Conservation (phyloP, 257 asterid species). For the Solanum rostratum region DNA sequence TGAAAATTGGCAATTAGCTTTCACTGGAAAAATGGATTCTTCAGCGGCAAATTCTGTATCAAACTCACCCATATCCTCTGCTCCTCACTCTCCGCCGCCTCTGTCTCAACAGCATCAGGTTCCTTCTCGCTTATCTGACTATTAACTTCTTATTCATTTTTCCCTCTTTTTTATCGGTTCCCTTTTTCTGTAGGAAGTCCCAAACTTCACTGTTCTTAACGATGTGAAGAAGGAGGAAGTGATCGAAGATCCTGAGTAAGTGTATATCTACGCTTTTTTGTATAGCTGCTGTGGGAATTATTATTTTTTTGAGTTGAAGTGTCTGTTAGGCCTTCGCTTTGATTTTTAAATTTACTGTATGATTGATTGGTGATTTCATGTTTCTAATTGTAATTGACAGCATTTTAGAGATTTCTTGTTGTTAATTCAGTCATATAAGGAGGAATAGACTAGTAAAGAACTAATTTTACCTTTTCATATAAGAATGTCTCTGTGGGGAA, state of each 20-base stretch:
- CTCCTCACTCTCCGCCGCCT: background rate
- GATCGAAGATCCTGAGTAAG: background rate
- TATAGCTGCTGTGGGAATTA: background rate
- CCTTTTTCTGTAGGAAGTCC: background rate
- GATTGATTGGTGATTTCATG: background rate
- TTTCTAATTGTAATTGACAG: background rate
- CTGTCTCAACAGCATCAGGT: background rate
- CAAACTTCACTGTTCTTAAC: background rate
- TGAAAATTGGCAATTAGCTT: background rate
- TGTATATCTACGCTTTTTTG: background rate
- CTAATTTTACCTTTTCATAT: background rate
- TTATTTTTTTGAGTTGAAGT: background rate
- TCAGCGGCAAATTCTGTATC: background rate
- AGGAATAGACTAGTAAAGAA: background rate
- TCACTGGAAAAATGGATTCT: background rate
- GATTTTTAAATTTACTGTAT: background rate
- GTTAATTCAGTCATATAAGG: background rate
- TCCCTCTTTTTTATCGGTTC: background rate
- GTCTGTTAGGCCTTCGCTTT: background rate
- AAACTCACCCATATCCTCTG: constrained; percentile 2
- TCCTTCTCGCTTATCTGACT: background rate
- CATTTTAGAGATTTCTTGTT: background rate
- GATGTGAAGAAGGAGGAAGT: background rate
- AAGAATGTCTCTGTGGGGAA: background rate
- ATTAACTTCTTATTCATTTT: background rate